Evolutionary conservation across 352 stramenopile species (phyloP), one percentile per base, ranked within the genome.

Genomic region (Hyphochytrium catenoides): DNA sequence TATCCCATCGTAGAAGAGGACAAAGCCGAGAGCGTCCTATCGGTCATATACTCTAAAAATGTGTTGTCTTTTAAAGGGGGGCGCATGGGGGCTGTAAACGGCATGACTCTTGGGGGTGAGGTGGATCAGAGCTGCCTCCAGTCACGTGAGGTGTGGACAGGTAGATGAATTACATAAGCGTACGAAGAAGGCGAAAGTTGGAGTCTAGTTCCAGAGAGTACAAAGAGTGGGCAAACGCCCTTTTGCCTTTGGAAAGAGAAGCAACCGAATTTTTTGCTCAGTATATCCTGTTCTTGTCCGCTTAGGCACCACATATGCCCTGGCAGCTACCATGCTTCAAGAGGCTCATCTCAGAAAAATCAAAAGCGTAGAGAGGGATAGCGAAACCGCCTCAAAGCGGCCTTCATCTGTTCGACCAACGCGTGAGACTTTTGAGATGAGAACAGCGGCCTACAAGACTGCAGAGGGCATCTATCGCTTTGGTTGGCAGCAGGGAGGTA

Each of bases 271-370:
- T n/a, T n/a, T n/a, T n/a, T n/a, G n/a, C n/a, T n/a, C n/a, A n/a
- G n/a, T n/a, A n/a, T n/a, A n/a, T n/a, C n/a, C n/a, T n/a, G n/a
- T n/a, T n/a, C n/a, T n/a, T n/a, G n/a, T n/a, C n/a, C n/a, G n/a
- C n/a, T n/a, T n/a, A 11, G 48, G 48, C n/a, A 52, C 46, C 24
- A 56, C 48, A 15, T 56, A 56, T 26, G 47, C 34, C n/a, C 25
- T 51, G 8, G 39, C 41, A 23, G 34, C 48, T 26, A 31, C 43
- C 9, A 56, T 53, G 48, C 25, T 56, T 9, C 30, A 37, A 12
- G 43, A 51, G 44, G 44, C 44, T 15, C 14, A 4, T 20, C 16
- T 12, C 26, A 35, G 19, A 26, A 20, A n/a, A 29, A 22, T 22
- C 20, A 15, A n/a, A n/a, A n/a, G n/a, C n/a, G n/a, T n/a, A n/a